Percentiles rank a stretch among this genome's conserved stretches.
Evolutionary conservation across 441 rosid species (phyloP).

Genomic region (Biscutella laevigata): DNA sequence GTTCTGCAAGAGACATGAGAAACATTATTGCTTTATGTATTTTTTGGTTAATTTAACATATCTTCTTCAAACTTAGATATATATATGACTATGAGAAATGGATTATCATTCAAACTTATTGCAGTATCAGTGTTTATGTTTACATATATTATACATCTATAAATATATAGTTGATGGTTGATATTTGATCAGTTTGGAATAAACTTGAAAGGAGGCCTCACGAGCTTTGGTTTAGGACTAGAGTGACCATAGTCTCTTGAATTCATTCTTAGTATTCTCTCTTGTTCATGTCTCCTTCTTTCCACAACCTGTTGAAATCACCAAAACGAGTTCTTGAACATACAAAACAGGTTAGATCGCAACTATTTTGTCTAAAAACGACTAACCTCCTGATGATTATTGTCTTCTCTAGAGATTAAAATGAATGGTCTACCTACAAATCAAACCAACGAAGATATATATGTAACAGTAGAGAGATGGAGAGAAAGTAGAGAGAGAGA

Average conservation of each 20-base stretch:
- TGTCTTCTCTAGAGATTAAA: conserved; percentile 26
- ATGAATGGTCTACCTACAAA: conserved; percentile 45
- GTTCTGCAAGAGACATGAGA: neutral
- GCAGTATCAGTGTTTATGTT: conserved; percentile 12
- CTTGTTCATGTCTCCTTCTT: conserved; percentile 48
- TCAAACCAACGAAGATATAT: neutral
- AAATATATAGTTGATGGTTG: conserved; percentile 4
- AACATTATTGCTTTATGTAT: too few species aligned
- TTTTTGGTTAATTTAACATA: too few species aligned
- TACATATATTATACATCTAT: conserved; percentile 17
- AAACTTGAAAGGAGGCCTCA: conserved; percentile 90
- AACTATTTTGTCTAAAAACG: neutral
- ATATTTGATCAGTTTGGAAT: conserved; percentile 65
- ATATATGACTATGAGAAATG: conserved; percentile 11
- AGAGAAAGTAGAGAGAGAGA: neutral
- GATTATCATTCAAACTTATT: conserved; percentile 16
- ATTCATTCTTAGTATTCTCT: conserved; percentile 55
- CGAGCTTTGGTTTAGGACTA: conserved; percentile 65
- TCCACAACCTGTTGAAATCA: conserved; percentile 14
- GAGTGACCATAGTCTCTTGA: conserved; percentile 63
- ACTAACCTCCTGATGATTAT: conserved; percentile 28
- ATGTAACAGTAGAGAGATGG: too few species aligned
- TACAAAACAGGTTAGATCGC: conserved; percentile 2
- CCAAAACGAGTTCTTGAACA: neutral
- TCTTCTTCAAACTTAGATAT: too few species aligned